Conservation (phyloP, 805 yeast species). For the Cyberlindnera maritima region DNA sequence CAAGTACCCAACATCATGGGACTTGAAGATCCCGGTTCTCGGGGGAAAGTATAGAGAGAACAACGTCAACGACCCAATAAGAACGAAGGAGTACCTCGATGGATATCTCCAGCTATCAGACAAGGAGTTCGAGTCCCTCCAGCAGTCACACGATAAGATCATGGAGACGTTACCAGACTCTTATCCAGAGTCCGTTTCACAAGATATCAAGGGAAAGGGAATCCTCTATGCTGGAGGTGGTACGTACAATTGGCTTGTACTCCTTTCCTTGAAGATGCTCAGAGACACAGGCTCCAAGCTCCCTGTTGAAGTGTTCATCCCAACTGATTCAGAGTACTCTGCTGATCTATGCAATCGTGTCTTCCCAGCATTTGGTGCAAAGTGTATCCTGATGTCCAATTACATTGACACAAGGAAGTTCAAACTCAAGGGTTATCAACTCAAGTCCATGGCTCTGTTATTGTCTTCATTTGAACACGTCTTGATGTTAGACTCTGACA, state of each 20-base stretch:
- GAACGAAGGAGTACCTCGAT: constrained; percentile 24
- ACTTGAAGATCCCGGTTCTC: constrained; percentile 23
- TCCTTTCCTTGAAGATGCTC: constrained; percentile 49
- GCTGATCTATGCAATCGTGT: constrained; percentile 63
- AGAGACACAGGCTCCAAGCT: constrained; percentile 63
- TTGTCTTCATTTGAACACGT: constrained; percentile 79
- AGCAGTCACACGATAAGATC: constrained; percentile 21
- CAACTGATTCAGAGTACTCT: constrained; percentile 67
- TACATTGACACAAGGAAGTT: constrained; percentile 41
- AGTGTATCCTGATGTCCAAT: constrained; percentile 52
- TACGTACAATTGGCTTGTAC: constrained; percentile 59
- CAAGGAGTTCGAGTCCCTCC: constrained; percentile 17
- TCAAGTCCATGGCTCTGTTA: constrained; percentile 69
- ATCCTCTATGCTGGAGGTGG: constrained; percentile 79
- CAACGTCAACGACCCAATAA: constrained; percentile 22
- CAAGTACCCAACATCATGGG: constrained; percentile 12
- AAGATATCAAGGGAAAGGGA: constrained; percentile 48
- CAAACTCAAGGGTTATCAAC: constrained; percentile 55
- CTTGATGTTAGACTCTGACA: constrained; percentile 74
- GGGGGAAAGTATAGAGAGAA: constrained; percentile 28
- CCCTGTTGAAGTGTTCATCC: constrained; percentile 83
- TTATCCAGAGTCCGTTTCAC: constrained; percentile 35
- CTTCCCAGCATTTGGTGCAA: constrained; percentile 65
- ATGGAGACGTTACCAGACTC: constrained; percentile 36
- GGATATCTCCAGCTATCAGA: constrained; percentile 18